Base-by-base conservation (phyloP, 345 rosid species). In the Acer yangbiense region DNA sequence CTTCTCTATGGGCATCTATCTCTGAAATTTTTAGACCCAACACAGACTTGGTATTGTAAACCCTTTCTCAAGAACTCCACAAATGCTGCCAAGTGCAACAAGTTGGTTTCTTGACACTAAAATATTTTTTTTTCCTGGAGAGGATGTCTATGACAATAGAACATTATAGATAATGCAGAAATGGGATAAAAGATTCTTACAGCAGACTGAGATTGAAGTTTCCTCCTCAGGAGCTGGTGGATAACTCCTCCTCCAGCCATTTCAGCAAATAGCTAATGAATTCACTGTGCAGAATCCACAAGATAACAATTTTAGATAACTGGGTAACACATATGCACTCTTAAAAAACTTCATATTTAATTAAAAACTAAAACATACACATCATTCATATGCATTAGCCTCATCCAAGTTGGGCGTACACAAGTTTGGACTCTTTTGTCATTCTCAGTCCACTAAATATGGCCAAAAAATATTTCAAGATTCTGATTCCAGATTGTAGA, bases 161-260 rank as follows among this genome's bases (percentile, higher is more conserved):
- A 64, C 4, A 66, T 73, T 9, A 29, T 4, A 32, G 29, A 57
- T 10, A 60, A 18, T n/a, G 32, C 46, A 25, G 7, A 29, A 23
- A 43, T 3, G 13, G 61, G 14, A 5, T 35, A 62, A 17, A 74
- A 39, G 54, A 69, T 18, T 75, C 87, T 90, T 86, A 95, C 98
- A 76, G 87, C 60, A 54, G 90, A 82, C 64, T 89, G 89, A 75
- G 89, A 86, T 77, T 87, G 94, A 81, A 92, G 89, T 79, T 91
- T 92, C 86, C 92, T 89, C 87, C 93, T 88, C 76, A 95, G 87
- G 80, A 93, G 94, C 87, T 89, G 99, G 85, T 84, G 94, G 88
- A 95, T 92, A 65, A 93, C 75, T 77, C 96, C 98, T 79, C 93
- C 95, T 84, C 98, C 98, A 89, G 87, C 94, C 99, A 95, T 95